These are phyloP conservation scores for Penicillium steckii DNA, from an alignment of 495 filamentous ascomycete genomes.

Conservation along the genomic window DNA sequence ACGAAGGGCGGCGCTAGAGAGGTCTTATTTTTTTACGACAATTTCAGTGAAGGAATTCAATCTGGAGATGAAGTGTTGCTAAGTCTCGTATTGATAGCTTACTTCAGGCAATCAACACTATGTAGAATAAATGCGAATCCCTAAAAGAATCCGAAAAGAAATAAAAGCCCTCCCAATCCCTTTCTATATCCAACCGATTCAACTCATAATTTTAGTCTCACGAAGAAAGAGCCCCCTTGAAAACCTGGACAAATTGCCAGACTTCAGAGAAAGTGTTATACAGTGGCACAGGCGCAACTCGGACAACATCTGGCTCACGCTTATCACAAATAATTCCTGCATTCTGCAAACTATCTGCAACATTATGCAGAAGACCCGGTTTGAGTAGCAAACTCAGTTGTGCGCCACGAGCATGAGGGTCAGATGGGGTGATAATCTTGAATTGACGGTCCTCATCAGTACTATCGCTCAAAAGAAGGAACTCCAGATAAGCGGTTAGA, in stretches of 20 bases:
- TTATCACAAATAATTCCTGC: conserved; percentile 82
- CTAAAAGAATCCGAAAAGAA: too few relatives aligned
- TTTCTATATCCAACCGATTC: not conserved
- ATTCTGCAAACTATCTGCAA: conserved; percentile 67
- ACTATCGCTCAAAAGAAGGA: conserved; percentile 54
- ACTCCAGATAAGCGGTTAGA: conserved; percentile 79
- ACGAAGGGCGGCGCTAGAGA: too few relatives aligned
- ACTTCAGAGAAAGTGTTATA: conserved; percentile 87
- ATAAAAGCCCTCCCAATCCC: not conserved
- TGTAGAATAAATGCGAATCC: too few relatives aligned
- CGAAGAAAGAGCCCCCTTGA: conserved; percentile 32
- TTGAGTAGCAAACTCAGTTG: conserved; percentile 77
- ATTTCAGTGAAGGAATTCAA: not conserved
- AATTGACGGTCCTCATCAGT: conserved; percentile 37
- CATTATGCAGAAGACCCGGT: conserved; percentile 64
- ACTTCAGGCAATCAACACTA: too few relatives aligned
- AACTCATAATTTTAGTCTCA: not conserved
- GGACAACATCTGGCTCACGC: conserved; percentile 84
- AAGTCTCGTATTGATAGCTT: too few relatives aligned
- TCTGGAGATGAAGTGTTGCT: not conserved
- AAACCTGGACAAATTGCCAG: conserved; percentile 65
- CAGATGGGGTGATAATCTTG: conserved; percentile 75
- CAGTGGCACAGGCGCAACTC: conserved; percentile 88
- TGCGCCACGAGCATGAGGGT: conserved; percentile 73
- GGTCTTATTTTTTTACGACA: too few relatives aligned